These are phyloP conservation scores for Oryza longistaminata DNA, from an alignment of 176 grass and related monocot species.

Conservation along the genomic window DNA sequence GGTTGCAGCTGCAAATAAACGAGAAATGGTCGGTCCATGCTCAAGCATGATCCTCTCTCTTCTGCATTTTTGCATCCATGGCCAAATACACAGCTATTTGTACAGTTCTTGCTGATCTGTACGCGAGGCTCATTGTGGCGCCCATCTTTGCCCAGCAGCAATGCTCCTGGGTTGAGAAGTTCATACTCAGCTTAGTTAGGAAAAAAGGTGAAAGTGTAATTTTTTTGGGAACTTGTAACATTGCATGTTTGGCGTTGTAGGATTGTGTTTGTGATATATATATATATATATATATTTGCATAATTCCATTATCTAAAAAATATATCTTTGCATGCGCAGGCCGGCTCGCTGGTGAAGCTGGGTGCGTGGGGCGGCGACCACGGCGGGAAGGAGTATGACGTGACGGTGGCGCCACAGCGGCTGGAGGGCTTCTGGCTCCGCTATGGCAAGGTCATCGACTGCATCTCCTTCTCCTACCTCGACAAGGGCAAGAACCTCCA, in stretches of 20 bases:
- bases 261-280: conserved; percentile 22
- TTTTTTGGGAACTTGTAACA: conserved; percentile 7
- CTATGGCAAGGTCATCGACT: conserved; percentile 32
- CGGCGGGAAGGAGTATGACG: conserved; percentile 8
- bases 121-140: conserved; percentile 3
- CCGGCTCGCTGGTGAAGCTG: conserved; percentile 28
- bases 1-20: too few relatives aligned
- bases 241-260: conserved; percentile 39
- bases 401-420: conserved; percentile 39
- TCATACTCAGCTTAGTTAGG: conserved; percentile 41
- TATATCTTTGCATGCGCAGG: too few relatives aligned
- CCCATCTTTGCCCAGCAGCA: background rate
- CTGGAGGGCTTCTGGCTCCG: conserved; percentile 28
- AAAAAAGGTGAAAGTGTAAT: conserved; percentile 21
- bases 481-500: background rate
- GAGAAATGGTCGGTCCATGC: too few relatives aligned
- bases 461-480: conserved; percentile 25
- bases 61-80: too few relatives aligned
- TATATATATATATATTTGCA: too few relatives aligned
- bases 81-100: too few relatives aligned
- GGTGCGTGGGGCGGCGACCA: conserved; percentile 34
- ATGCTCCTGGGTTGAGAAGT: conserved; percentile 17
- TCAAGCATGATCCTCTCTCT: too few relatives aligned
- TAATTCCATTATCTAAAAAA: too few relatives aligned
- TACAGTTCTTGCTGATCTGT: too few relatives aligned